Base-by-base conservation (phyloP, 495 filamentous ascomycete species). In the Penicillium psychrofluorescens region DNA sequence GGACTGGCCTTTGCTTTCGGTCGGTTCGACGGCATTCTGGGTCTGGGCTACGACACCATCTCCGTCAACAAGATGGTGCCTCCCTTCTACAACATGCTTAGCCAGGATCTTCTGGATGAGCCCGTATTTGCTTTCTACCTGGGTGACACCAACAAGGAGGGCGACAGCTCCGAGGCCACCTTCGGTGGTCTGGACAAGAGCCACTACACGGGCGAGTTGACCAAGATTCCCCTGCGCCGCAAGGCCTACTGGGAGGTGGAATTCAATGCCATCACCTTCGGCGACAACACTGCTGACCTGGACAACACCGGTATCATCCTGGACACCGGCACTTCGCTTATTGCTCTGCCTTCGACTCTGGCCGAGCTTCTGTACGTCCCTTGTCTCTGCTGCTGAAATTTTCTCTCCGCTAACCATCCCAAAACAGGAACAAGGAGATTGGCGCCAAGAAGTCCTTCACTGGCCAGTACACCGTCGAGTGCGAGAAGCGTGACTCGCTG, bases 171-270 rank as follows among this genome's bases (percentile, higher is more conserved):
- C 8, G 91, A 88, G 67, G 91, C 83, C 32, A 83, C 82, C 41
- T 97, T 99, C 49, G 94, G 94, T 67, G 94, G 94, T 58, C 74
- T 96, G 44, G 82, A 97, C 67, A 71, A 89, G 66, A 70, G 72
- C 57, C 87, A 88, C 74, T 97, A 88, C 76, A 83, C 76, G 29
- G 94, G 94, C 53, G 83, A 96, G 67, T 75, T 99, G 56, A 88
- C 81, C 48, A 90, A 85, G 60, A 89, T 99, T 50, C 91, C 91
- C 38, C 80, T 99, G 50, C 83, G 92, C 62, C 87, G 94, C 59
- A 96, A 96, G 83, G 94, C 94, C 33, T 99, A 99, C 78, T 99
- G 94, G 94, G 94, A 99, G 76, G 91, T 97, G 22, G 90, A 97
- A 52, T 81, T 97, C 49, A 85, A 97, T 56, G 74, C 87, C 36